A percentile compares a stretch with the other conserved stretches of the same genome.
Evolutionary conservation across 345 rosid genomes (phyloP).

Genomic region (Litchi chinensis): DNA sequence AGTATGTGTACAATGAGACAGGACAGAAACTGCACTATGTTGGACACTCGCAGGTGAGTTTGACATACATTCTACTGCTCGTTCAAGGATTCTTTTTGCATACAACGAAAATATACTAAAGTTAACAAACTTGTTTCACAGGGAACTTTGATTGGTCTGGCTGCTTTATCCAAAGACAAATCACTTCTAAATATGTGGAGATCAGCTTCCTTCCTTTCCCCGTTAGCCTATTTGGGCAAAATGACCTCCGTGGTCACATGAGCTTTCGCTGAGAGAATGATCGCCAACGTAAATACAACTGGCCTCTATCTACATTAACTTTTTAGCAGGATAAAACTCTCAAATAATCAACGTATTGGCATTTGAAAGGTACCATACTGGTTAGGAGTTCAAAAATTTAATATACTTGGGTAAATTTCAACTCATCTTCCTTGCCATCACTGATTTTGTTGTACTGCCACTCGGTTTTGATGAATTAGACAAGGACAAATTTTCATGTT

Average conservation of each 20-base stretch:
- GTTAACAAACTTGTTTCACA: not conserved
- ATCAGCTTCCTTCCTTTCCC: conserved; percentile 55
- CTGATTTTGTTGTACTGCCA: not conserved
- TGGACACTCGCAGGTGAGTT: conserved; percentile 52
- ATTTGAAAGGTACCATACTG: conserved; percentile 21
- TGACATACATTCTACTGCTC: not conserved
- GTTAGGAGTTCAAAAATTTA: conserved; percentile 42
- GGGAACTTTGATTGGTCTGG: conserved; percentile 61
- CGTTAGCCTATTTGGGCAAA: conserved; percentile 44
- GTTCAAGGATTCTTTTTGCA: not conserved
- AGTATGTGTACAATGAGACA: conserved; percentile 38
- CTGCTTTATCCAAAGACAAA: conserved; percentile 48
- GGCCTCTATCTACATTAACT: not conserved
- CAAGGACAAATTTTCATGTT: not conserved
- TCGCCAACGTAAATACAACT: not conserved
- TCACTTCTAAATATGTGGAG: conserved; percentile 37
- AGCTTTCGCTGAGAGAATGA: conserved; percentile 35
- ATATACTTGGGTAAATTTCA: conserved; percentile 40
- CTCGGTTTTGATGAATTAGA: not conserved
- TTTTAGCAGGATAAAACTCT: not conserved
- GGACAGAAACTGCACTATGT: conserved; percentile 54
- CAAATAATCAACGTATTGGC: conserved; percentile 18
- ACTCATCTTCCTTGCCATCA: not conserved
- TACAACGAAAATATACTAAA: not conserved
- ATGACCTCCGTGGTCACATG: conserved; percentile 37